Evolutionary conservation across 108 stramenopile species (phyloP), one percentile per base, ranked within the genome.

Genomic region (Poteriospumella lacustris): DNA sequence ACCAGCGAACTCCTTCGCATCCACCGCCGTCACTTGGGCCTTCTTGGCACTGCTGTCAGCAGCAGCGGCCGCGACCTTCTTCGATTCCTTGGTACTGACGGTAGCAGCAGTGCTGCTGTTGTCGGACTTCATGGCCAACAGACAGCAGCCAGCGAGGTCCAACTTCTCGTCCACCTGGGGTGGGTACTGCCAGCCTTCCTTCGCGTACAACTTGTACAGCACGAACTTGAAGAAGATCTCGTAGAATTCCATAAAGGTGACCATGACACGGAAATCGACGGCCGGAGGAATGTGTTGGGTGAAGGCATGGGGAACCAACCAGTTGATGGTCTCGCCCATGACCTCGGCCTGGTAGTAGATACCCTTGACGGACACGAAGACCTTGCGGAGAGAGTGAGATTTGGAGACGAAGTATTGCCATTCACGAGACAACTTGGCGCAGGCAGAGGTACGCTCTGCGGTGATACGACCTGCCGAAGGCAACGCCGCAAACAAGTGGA

Each of bases 201-300:
- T 91, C 58, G 81, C 87, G 83, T 94, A 99, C 3, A 99, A 83
- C 81, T 97, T 97, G 91, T 85, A 99, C 75, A 97, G 77, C 2
- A 93, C 95, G 86, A 97, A 97, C 62, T 91, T 88, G 68, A 97
- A 76, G 15, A 97, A 80, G 5, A 91, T 90, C 79, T 97, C 95
- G 80, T 97, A 96, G 83, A 99, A 97, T 86, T 97, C 98, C 56
- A 99, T 90, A 82, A 99, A 99, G 9, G 98, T 99, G 34, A 90
- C 69, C 96, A 99, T 97, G 75, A 99, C 94, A 38, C 91, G 88
- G 83, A 93, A 95, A 81, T 99, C 98, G 42, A 99, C 96, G 78
- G 96, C 96, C 29, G 86, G 81, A 31, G 95, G 95, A 79, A 94
- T 79, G 79, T 89, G 82, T 79, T 94, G 95, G 1, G 96, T 94